Conservation (phyloP, 345 rosid genomes). For the Euphorbia peplus region DNA sequence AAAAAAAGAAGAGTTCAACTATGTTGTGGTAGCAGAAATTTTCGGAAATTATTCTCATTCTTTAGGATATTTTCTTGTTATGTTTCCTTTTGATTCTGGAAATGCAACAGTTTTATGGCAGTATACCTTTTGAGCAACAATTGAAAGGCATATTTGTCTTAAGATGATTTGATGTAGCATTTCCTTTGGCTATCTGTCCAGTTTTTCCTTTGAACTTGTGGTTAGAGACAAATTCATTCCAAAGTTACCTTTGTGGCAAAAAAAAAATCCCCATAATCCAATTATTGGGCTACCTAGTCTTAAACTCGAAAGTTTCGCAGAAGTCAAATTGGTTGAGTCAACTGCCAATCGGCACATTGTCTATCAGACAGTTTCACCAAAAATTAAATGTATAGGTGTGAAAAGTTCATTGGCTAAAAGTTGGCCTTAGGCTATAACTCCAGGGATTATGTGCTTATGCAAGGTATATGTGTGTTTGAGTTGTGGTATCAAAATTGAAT, state of each 20-base stretch:
- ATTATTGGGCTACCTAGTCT: neutral
- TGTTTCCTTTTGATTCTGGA: neutral
- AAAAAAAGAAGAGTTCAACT: too few relatives aligned
- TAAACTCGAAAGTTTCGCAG: too few relatives aligned
- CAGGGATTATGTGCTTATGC: neutral
- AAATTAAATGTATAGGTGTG: too few relatives aligned
- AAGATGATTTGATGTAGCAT: neutral
- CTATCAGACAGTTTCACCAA: too few relatives aligned
- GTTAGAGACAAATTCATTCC: neutral
- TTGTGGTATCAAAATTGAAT: neutral
- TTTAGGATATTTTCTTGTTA: neutral
- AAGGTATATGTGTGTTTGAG: constrained; percentile 8
- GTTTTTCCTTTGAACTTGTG: neutral
- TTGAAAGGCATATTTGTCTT: neutral
- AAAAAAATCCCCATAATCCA: neutral
- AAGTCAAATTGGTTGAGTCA: neutral
- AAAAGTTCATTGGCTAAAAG: too few relatives aligned
- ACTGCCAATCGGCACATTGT: too few relatives aligned
- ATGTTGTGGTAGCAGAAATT: neutral
- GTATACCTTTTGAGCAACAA: neutral
- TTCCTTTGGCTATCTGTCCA: neutral
- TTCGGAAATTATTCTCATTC: neutral
- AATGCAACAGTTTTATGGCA: neutral
- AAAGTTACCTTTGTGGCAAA: neutral
- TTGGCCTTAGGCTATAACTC: neutral